phyloP scores from a whole-genome alignment of 1,139 yeast species.

The Kluyveromyces sp. region DNA sequence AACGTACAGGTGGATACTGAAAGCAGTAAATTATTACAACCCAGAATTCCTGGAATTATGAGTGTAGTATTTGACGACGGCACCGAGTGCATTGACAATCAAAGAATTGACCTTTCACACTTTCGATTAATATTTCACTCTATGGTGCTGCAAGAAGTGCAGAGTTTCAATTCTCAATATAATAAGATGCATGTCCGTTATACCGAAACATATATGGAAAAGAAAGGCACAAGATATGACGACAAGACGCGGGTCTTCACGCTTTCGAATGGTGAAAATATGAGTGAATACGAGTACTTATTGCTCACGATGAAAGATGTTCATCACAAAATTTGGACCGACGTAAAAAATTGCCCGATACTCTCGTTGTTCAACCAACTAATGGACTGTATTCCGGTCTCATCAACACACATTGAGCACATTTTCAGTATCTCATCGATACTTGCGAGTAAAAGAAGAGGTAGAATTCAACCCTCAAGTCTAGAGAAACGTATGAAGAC shows the following conservation, averaged over 20 bases:
- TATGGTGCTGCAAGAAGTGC: constrained; percentile 5
- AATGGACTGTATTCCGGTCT: constrained; percentile 6
- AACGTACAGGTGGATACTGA: not conserved
- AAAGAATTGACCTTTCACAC: not conserved
- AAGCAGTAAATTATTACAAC: not conserved
- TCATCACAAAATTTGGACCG: constrained; percentile 7
- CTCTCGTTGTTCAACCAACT: constrained; percentile 2
- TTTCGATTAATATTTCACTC: constrained; percentile 1
- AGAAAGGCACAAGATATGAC: constrained; percentile 1
- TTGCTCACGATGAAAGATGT: constrained; percentile 6
- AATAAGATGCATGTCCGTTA: constrained; percentile 5
- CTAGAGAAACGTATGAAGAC: constrained; percentile 6
- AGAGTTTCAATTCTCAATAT: constrained; percentile 5
- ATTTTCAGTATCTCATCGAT: constrained; percentile 6
- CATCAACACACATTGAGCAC: constrained; percentile 7
- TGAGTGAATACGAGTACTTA: constrained; percentile 7
- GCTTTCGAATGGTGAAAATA: constrained; percentile 1
- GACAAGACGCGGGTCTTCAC: not conserved
- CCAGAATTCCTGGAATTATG: constrained; percentile 7
- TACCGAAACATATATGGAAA: constrained; percentile 3
- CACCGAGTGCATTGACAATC: constrained; percentile 2
- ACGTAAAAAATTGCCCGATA: constrained; percentile 4
- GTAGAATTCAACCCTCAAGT: constrained; percentile 2
- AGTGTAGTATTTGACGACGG: constrained; percentile 8
- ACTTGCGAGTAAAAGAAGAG: constrained; percentile 5